A percentile compares a stretch with the other conserved stretches of the same genome.
Conservation (phyloP, 192 early-diverging fungal genomes). For the Umbelopsis sp. region DNA sequence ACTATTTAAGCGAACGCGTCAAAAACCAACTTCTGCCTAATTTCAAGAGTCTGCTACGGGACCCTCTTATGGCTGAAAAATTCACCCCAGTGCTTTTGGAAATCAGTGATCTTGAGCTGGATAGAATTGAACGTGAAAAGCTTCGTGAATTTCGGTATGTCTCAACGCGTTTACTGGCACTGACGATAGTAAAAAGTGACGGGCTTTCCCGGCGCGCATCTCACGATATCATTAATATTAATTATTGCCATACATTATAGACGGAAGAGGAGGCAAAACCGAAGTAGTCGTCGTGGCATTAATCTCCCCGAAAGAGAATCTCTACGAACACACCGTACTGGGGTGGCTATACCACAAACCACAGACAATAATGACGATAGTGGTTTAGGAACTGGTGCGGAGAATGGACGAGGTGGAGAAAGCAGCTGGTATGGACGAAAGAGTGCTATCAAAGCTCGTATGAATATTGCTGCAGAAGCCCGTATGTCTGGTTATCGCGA, state of each 20-base stretch:
- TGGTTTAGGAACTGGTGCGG: background rate
- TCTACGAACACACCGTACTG: slow-evolving; percentile 63
- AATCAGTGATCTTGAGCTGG: slow-evolving; percentile 69
- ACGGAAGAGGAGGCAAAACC: slow-evolving; percentile 81
- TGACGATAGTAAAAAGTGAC: no score
- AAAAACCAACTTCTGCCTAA: slow-evolving; percentile 69
- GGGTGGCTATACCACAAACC: slow-evolving; percentile 41
- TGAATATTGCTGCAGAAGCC: slow-evolving; percentile 35
- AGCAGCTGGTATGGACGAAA: slow-evolving; percentile 18
- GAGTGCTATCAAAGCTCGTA: slow-evolving; percentile 27
- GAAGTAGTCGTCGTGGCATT: slow-evolving; percentile 63
- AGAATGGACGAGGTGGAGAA: slow-evolving; percentile 15
- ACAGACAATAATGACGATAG: background rate
- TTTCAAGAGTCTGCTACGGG: slow-evolving; percentile 52
- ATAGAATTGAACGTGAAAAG: slow-evolving; percentile 82
- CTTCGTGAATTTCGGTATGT: slow-evolving; percentile 48
- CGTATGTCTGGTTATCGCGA: slow-evolving; percentile 15
- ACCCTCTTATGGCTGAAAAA: slow-evolving; percentile 47
- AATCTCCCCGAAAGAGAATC: slow-evolving; percentile 71
- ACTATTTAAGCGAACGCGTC: slow-evolving; percentile 72
- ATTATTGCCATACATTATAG: slow-evolving; percentile 49
- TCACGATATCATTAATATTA: no score
- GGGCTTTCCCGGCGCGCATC: no score
- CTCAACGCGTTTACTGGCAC: background rate
- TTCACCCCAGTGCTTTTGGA: slow-evolving; percentile 70